Conservation (phyloP, 2,329 filamentous ascomycete genomes). For the Ophiostoma pallidulum region DNA sequence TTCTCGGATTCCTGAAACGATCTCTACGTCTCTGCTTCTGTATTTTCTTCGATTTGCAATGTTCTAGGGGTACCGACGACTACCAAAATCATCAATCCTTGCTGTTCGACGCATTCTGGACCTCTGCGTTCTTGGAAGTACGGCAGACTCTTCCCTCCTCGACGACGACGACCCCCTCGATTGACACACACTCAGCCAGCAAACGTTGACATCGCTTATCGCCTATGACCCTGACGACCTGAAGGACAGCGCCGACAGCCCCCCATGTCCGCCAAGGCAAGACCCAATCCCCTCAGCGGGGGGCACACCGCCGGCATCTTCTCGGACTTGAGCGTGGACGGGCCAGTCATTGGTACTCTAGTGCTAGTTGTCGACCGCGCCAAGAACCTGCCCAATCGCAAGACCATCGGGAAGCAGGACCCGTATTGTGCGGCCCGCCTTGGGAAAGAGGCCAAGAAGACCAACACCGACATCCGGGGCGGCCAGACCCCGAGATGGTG, state of each 20-base stretch:
- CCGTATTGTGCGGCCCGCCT: slow-evolving; percentile 90
- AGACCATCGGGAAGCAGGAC: slow-evolving; percentile 97
- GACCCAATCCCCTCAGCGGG: slow-evolving; percentile 47
- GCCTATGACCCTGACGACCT: not conserved
- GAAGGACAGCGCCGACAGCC: not conserved
- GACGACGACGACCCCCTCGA: not conserved
- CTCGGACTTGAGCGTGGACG: slow-evolving; percentile 87
- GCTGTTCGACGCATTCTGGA: no score
- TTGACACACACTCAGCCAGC: not conserved
- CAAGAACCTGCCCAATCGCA: slow-evolving; percentile 93
- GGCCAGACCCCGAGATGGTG: slow-evolving; percentile 96
- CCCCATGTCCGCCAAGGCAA: slow-evolving; percentile 43
- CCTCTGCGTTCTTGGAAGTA: no score
- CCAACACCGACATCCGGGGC: slow-evolving; percentile 82
- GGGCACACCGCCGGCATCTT: slow-evolving; percentile 88
- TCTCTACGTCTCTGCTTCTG: no score
- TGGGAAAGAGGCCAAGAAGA: slow-evolving; percentile 97
- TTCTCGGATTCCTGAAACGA: no score
- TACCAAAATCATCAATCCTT: no score
- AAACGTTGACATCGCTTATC: no score
- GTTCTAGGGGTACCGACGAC: no score
- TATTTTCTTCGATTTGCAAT: not conserved
- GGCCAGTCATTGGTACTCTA: slow-evolving; percentile 85
- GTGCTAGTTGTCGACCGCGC: slow-evolving; percentile 88
- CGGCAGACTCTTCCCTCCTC: no score